Evolutionary conservation across 2,329 filamentous ascomycete genomes (phyloP).

Genomic region (Clarireedia monteithiana): DNA sequence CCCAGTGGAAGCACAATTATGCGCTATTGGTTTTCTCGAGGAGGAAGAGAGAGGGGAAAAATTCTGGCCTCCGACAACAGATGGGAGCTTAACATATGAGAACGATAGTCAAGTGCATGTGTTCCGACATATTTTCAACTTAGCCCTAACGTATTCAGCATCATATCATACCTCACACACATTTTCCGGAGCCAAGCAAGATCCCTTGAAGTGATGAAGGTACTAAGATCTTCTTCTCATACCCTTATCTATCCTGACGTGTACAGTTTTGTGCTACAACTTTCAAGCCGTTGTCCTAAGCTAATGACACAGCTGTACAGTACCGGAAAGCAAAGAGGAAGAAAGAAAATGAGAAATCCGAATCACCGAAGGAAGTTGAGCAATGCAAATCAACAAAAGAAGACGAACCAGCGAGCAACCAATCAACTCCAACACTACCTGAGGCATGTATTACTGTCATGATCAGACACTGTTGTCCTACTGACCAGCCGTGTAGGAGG

Average conservation of each 20-base stretch:
- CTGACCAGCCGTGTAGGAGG: constrained; percentile 1
- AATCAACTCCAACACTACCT: neutral
- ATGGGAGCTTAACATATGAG: constrained; percentile 4
- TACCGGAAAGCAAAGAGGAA: neutral
- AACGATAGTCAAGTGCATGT: constrained; percentile 5
- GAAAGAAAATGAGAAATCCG: neutral
- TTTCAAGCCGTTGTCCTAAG: neutral
- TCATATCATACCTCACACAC: constrained; percentile 2
- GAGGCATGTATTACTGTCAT: neutral
- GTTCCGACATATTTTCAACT: neutral
- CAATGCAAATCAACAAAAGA: neutral
- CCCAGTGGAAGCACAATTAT: constrained; percentile 6
- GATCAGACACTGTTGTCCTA: neutral
- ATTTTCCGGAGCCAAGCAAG: constrained; percentile 7
- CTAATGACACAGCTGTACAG: neutral
- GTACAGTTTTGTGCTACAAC: neutral
- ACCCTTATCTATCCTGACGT: neutral
- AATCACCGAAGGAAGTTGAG: neutral
- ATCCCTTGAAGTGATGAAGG: constrained; percentile 1
- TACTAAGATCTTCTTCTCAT: neutral
- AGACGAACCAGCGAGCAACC: too few relatives aligned
- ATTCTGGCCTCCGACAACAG: constrained; percentile 3
- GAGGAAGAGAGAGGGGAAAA: constrained; percentile 9
- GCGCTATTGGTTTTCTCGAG: constrained; percentile 8
- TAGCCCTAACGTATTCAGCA: constrained; percentile 4